Evolutionary conservation across 2,329 filamentous ascomycete genomes (phyloP).

Genomic region (Neophaeococcomyces mojaviensis): DNA sequence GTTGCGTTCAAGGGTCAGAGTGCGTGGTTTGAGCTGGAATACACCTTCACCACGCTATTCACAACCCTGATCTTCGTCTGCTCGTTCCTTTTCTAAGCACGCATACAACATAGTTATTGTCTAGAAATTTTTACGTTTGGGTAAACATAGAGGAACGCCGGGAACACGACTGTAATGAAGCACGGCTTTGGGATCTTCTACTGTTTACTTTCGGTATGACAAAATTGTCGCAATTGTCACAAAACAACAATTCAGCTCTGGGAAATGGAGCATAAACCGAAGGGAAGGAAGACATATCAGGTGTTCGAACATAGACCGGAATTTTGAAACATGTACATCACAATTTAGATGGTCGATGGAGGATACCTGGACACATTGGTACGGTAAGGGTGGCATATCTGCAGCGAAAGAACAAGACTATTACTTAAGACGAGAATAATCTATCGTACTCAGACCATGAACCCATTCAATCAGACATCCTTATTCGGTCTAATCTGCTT

Average conservation of each 20-base stretch:
- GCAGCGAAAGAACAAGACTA: too few relatives aligned
- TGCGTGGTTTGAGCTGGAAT: slow-evolving; percentile 51
- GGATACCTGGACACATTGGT: neutral
- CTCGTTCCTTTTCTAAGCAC: slow-evolving; percentile 26
- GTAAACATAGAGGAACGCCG: neutral
- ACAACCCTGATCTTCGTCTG: slow-evolving; percentile 45
- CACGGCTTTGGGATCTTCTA: neutral
- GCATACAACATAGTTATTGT: neutral
- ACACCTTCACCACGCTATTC: slow-evolving; percentile 44
- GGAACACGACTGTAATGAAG: slow-evolving; percentile 1
- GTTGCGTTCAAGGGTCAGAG: slow-evolving; percentile 48
- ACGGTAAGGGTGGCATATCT: too few relatives aligned
- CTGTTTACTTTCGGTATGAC: neutral
- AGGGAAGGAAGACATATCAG: neutral
- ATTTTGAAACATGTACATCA: neutral
- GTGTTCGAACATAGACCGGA: slow-evolving; percentile 1
- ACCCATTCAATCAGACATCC: too few relatives aligned
- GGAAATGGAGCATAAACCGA: neutral
- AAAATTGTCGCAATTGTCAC: neutral
- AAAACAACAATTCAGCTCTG: neutral
- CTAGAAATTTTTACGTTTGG: neutral
- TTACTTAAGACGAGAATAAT: too few relatives aligned
- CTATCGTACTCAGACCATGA: too few relatives aligned
- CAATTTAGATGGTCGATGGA: neutral
- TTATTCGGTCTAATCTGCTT: too few relatives aligned